phyloP scores from a whole-genome alignment of 495 filamentous ascomycete genomes.

The Podospora tetraspora region DNA sequence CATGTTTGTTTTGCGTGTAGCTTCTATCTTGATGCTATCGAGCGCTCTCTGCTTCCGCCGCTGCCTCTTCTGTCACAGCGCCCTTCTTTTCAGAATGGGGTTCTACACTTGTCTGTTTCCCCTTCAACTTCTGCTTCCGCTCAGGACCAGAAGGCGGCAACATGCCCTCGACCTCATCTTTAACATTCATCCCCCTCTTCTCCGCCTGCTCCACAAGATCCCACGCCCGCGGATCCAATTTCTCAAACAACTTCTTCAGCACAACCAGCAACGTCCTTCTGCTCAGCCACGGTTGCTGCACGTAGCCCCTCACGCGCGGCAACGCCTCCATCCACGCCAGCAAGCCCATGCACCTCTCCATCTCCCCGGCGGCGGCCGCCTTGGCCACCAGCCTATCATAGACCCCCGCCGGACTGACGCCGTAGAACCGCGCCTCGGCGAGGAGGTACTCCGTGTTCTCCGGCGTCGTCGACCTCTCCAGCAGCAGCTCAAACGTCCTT shows the following conservation, averaged over 20 bases:
- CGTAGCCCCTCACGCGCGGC: neutral
- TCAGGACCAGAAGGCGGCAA: neutral
- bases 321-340: conserved; percentile 36
- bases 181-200: conserved; percentile 24
- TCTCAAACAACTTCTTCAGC: conserved; percentile 29
- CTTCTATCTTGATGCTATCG: neutral
- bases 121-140: neutral
- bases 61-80: too few species aligned
- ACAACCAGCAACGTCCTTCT: conserved; percentile 17
- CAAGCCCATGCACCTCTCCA: neutral
- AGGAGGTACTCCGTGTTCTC: conserved; percentile 57
- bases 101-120: neutral
- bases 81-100: neutral
- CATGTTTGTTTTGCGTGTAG: neutral
- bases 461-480: neutral
- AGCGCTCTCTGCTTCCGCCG: neutral
- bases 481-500: neutral
- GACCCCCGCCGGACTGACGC: conserved; percentile 34
- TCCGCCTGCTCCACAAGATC: conserved; percentile 35
- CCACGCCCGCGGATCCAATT: conserved; percentile 42
- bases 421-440: conserved; percentile 52
- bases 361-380: neutral
- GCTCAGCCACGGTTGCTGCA: conserved; percentile 34
- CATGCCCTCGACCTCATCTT: conserved; percentile 16
- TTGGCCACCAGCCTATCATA: neutral